Base-by-base conservation (phyloP, 139 green algal species). In the Bryopsis sp. region DNA sequence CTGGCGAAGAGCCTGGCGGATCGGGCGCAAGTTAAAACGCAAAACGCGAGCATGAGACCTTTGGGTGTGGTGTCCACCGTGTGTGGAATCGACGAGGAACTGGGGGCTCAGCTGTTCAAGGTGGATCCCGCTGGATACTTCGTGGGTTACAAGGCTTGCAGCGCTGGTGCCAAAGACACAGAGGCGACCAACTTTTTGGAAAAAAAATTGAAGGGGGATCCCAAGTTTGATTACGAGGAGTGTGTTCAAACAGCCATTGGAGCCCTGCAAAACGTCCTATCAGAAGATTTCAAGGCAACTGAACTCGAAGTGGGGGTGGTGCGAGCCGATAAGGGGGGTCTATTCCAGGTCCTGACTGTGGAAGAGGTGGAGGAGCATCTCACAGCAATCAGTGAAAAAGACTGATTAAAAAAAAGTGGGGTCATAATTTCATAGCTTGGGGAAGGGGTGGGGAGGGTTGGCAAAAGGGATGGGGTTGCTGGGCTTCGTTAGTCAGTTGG, bases 61-160 rank as follows among this genome's bases (percentile, higher is more conserved):
- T 67, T 96, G 71, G 90, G 79, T 19, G 90, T 95, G 31, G 81
- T 95, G 33, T 79, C 85, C 50, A 96, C 98, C 32, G 73, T 98
- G 2, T 78, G 91, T 24, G 88, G 84, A 60, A 91, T 99, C 35
- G 94, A 99, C 54, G 94, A 98, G 71, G 94, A 98, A 81, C 46
- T 72, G 0, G 94, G 94, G 0, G 91, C 94, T 19, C 85, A 92
- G 80, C 89, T 99, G 32, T 99, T 91, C 80, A 98, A 98, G 78
- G 88, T 94, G 22, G 94, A 99, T 76, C 94, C 94, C 28, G 94
- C 94, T 1, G 94, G 94, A 33, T 98, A 97, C 74, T 97, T 85
- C 59, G 95, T 96, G 0, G 94, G 94, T 5, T 99, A 99, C 86
- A 97, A 96, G 81, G 87, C 91, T 36, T 0, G 82, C 19, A 58